Base-by-base conservation (phyloP, 805 yeast species). In the Kodamaea sagamina region DNA sequence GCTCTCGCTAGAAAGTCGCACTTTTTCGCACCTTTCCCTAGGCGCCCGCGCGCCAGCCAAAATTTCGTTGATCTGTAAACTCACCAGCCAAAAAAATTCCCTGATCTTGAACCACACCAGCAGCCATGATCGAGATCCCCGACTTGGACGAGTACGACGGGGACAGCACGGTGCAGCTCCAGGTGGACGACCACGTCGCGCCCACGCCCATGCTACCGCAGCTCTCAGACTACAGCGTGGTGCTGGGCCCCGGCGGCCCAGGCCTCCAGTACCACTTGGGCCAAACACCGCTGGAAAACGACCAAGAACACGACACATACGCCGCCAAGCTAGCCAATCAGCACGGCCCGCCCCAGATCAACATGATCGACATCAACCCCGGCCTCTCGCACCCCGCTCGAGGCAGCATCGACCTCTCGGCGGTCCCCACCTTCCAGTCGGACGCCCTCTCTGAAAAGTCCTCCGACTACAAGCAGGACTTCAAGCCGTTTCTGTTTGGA, bases 101-200 rank as follows among this genome's bases (percentile, higher is more conserved):
- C 13, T 16, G 13, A 12, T 27, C 13, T 27, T 27, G 16, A 27
- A 11, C n/a, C 31, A 27, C 31, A 27, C 31, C 15, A 15, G 17
- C 15, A 31, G 32, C 38, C 32, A 71, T 71, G 76, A 71, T 71
- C 43, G 75, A 71, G 47, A 71, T 71, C 27, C 76, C 76, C 6
- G 69, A 67, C 47, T 58, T 71, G 49, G 72, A 67, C 26, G 34
- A 29, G 34, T 29, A 29, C 19, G 34, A 29, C 15, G 34, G 34
- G 34, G 34, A 29, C 18, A 13, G 15, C 10, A 19, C 15, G 18
- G 34, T 15, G 7, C 34, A 29, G 34, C 17, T 17, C 41, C 53
- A 6, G 39, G 28, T 15, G 34, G 19, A 29, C 19, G 15, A 15
- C 7, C 34, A 15, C 15, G 4, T 17, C 10, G 43, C 19, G 3